These are phyloP conservation scores for Heteromeles arbutifolia DNA, from an alignment of 306 rosid species.

Conservation along the genomic window DNA sequence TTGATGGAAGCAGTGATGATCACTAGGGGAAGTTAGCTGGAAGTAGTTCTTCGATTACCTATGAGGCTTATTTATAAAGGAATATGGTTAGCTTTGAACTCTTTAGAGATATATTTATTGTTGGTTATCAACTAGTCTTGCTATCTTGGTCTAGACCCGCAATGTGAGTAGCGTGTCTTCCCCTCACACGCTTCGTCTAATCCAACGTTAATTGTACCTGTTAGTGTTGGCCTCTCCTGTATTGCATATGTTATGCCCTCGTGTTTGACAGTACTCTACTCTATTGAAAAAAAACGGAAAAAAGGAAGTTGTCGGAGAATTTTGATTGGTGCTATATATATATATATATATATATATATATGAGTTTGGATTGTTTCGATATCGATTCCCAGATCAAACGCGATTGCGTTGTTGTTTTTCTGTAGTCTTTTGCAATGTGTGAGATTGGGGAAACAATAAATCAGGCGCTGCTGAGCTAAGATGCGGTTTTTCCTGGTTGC, in stretches of 20 bases:
- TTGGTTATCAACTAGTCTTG: not conserved
- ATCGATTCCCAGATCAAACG: not conserved
- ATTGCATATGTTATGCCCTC: not conserved
- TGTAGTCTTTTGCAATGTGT: too few relatives aligned
- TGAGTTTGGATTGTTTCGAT: not conserved
- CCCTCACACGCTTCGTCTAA: not conserved
- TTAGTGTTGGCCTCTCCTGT: not conserved
- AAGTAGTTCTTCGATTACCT: not conserved
- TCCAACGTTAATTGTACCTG: not conserved
- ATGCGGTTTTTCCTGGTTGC: too few relatives aligned
- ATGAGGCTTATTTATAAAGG: not conserved
- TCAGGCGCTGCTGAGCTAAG: too few relatives aligned
- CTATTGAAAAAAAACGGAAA: not conserved
- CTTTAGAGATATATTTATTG: not conserved
- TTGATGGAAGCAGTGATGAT: not conserved
- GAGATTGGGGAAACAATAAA: too few relatives aligned
- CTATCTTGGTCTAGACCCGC: not conserved
- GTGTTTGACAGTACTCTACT: not conserved
- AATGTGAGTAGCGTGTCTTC: not conserved
- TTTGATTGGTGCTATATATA: not conserved
- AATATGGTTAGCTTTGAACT: not conserved
- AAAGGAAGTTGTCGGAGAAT: not conserved
- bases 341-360: not conserved
- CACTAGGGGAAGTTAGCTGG: not conserved
- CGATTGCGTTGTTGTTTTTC: too few relatives aligned